Percentiles rank a stretch among this genome's conserved stretches.
Evolutionary conservation across 2,329 filamentous ascomycete species (phyloP).

Genomic region (Alternaria sp.): DNA sequence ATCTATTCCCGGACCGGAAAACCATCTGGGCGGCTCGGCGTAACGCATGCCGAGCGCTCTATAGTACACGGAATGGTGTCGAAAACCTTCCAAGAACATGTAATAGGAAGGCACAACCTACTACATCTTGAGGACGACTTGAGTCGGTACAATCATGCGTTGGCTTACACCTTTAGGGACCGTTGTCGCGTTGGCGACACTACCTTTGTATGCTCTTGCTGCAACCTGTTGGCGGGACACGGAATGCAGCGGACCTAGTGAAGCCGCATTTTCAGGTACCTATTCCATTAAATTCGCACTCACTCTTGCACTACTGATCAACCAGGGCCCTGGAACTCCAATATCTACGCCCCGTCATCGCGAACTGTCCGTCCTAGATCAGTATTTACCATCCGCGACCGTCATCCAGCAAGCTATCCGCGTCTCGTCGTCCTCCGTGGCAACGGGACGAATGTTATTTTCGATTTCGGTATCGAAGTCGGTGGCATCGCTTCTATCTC

Average conservation of each 20-base stretch:
- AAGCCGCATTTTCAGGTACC: constrained; percentile 55
- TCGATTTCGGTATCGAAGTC: constrained; percentile 66
- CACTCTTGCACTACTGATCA: not conserved
- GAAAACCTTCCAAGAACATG: not conserved
- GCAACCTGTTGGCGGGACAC: constrained; percentile 62
- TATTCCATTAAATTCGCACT: not conserved
- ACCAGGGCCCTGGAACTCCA: constrained; percentile 61
- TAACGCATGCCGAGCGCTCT: constrained; percentile 2
- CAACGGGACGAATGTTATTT: constrained; percentile 62
- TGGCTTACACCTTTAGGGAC: not conserved
- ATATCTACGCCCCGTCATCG: constrained; percentile 63
- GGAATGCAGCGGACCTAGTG: constrained; percentile 57
- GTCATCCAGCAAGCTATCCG: constrained; percentile 32
- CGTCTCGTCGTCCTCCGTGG: constrained; percentile 42
- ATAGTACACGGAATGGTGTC: not conserved
- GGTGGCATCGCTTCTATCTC: constrained; percentile 62
- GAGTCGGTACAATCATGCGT: not conserved
- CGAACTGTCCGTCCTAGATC: constrained; percentile 57
- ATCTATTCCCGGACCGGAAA: constrained; percentile 5
- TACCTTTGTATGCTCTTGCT: not conserved
- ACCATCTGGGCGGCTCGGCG: constrained; percentile 1
- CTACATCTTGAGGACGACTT: not conserved
- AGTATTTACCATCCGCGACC: constrained; percentile 48
- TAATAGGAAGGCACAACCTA: not conserved
- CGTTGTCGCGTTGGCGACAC: not conserved